Base-by-base conservation (phyloP, 108 stramenopile species). In the Cyclotella atomus region DNA sequence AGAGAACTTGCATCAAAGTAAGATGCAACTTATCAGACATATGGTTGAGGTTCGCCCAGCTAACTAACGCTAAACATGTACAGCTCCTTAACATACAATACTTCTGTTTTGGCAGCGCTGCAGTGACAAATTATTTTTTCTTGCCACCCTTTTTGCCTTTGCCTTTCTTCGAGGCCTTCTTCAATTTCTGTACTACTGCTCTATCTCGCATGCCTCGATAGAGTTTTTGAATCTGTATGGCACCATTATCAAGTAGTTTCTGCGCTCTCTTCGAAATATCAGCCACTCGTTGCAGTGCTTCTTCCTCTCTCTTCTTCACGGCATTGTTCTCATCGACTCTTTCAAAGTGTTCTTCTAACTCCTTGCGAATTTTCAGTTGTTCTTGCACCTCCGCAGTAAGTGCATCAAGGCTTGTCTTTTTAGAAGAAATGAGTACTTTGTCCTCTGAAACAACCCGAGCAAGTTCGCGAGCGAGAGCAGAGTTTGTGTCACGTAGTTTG, bases 161-260 rank as follows among this genome's bases (percentile, higher is more conserved):
- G 0, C 61, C 61, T 43, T 72, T 72, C 54, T 78, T 78, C 33
- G 61, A 70, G 7, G 23, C 2, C 19, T 29, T 54, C 50, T 76
- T 81, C 60, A 75, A 10, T 16, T 75, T 76, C 0, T 20, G 61
- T 1, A 70, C 62, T 2, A 59, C 25, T 23, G 38, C 59, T n/a
- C 79, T 52, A 21, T 68, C 79, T 62, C 46, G 69, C 52, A 35
- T 28, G 16, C 79, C 79, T 10, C 79, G 68, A 28, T 28, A 81
- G 5, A 75, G 50, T 38, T 64, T 75, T 64, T 81, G 79, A 2
- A 81, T 35, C 35, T 61, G 52, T 23, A 29, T 32, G 15, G 79
- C 79, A 15, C 75, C 75, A 45, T 64, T 30, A 43, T 56, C 23
- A 20, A 81, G 62, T 38, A 81, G 28, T 19, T 25, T 27, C 21